These are phyloP conservation scores for Kodamaea lidongshanica DNA, from an alignment of 805 yeast species.

Conservation along the genomic window DNA sequence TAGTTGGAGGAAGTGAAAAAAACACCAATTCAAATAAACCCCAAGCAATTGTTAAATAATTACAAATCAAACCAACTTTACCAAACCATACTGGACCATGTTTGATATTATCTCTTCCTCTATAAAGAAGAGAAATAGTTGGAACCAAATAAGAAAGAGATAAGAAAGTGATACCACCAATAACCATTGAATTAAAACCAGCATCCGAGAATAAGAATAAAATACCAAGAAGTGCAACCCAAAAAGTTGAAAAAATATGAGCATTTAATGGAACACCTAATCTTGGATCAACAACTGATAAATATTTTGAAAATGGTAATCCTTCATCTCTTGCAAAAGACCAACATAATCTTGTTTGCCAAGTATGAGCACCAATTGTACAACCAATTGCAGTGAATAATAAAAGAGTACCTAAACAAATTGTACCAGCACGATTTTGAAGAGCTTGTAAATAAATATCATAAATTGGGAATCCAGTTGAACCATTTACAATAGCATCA, in stretches of 20 bases:
- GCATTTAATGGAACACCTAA: slow-evolving; percentile 36
- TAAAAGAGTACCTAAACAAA: slow-evolving; percentile 30
- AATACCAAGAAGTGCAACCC: slow-evolving; percentile 33
- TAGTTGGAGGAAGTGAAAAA: slow-evolving; percentile 31
- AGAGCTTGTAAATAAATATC: slow-evolving; percentile 38
- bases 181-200: slow-evolving; percentile 37
- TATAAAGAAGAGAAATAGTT: slow-evolving; percentile 26
- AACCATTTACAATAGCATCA: slow-evolving; percentile 21
- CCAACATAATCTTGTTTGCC: slow-evolving; percentile 42
- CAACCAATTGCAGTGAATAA: slow-evolving; percentile 33
- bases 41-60: slow-evolving; percentile 30
- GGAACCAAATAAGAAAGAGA: slow-evolving; percentile 34
- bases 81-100: slow-evolving; percentile 41
- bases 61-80: slow-evolving; percentile 29
- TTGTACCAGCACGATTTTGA: slow-evolving; percentile 29
- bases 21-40: slow-evolving; percentile 32
- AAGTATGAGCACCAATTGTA: slow-evolving; percentile 36
- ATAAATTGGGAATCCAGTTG: slow-evolving; percentile 35
- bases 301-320: slow-evolving; percentile 35
- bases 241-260: slow-evolving; percentile 29
- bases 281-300: slow-evolving; percentile 32
- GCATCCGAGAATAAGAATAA: slow-evolving; percentile 32
- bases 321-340: slow-evolving; percentile 40
- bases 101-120: slow-evolving; percentile 33
- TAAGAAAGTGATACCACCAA: slow-evolving; percentile 34